phyloP scores from a whole-genome alignment of 306 rosid genomes.

The Elaeagnus macrophylla region DNA sequence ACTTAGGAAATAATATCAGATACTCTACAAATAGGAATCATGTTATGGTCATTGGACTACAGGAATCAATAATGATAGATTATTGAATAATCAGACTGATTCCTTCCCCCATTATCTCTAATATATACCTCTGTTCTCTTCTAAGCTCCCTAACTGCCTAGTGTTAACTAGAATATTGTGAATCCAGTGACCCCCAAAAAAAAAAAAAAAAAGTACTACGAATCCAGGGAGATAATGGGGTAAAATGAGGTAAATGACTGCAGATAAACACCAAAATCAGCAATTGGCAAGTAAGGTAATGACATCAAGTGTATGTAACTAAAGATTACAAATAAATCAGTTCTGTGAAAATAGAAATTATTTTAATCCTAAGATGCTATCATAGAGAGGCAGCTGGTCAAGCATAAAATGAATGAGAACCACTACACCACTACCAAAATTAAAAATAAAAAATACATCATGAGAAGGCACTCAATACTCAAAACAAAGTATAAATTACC shows the following conservation, averaged over 20 bases:
- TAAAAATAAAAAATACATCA: constrained; percentile 2
- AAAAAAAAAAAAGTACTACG: background rate
- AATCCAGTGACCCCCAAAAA: background rate
- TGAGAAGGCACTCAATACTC: constrained; percentile 2
- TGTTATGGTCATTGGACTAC: no score
- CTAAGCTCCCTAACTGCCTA: no score
- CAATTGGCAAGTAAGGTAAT: background rate
- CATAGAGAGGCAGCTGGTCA: background rate
- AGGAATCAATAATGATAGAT: no score
- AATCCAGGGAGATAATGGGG: background rate
- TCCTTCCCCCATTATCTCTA: no score
- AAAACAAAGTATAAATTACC: constrained; percentile 31
- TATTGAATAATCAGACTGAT: no score
- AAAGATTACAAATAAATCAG: background rate
- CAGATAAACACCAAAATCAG: constrained; percentile 1
- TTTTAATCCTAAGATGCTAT: background rate
- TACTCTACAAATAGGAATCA: no score
- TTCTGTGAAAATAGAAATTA: background rate
- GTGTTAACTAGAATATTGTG: background rate
- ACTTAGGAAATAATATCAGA: no score
- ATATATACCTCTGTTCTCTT: no score
- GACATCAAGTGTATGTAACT: background rate
- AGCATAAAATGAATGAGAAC: background rate
- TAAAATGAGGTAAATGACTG: background rate
- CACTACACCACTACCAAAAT: no score